Conservation (phyloP, 495 filamentous ascomycete species). For the Penicillium flavigenum region DNA sequence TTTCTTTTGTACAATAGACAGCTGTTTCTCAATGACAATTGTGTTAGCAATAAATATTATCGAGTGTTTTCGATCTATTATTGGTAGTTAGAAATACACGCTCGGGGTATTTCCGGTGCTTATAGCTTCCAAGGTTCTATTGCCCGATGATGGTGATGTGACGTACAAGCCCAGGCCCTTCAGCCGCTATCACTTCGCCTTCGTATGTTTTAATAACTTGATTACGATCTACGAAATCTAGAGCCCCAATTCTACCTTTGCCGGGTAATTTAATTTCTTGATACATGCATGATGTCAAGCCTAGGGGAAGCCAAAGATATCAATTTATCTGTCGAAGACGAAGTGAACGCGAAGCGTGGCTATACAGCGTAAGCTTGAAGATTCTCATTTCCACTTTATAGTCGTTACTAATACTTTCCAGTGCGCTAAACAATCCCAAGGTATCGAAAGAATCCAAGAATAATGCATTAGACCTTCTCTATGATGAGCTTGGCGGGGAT, state of each 20-base stretch:
- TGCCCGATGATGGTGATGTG: background rate
- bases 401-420: slow-evolving; percentile 6
- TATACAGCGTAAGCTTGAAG: slow-evolving; percentile 26
- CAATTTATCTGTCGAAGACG: slow-evolving; percentile 22
- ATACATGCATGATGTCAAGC: slow-evolving; percentile 13
- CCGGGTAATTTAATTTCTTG: background rate
- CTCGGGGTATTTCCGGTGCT: background rate
- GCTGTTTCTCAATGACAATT: background rate
- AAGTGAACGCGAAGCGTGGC: slow-evolving; percentile 25
- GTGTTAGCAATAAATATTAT: background rate
- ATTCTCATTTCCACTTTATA: background rate
- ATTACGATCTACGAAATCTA: background rate
- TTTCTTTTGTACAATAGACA: background rate
- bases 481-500: slow-evolving; percentile 28
- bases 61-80: background rate
- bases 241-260: background rate
- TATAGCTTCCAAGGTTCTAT: background rate
- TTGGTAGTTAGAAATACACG: background rate
- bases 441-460: slow-evolving; percentile 44
- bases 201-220: background rate
- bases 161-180: background rate
- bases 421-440: slow-evolving; percentile 43
- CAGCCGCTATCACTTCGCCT: background rate
- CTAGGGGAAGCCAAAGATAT: slow-evolving; percentile 19
- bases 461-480: slow-evolving; percentile 41